Conservation (phyloP, 495 filamentous ascomycete genomes). For the Xylaria curta region DNA sequence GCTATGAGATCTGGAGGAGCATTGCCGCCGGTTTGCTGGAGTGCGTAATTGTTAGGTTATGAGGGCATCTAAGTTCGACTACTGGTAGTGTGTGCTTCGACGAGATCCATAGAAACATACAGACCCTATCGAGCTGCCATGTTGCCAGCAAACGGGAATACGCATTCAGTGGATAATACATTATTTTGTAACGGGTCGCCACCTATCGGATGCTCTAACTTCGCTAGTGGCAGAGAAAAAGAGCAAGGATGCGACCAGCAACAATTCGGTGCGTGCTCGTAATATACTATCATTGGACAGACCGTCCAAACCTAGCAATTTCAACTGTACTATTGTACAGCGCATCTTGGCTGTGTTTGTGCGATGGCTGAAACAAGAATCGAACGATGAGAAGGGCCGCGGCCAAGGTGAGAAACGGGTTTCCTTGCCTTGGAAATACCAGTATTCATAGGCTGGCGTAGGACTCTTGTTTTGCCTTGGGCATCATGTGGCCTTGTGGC, state of each 20-base stretch:
- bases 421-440: background rate
- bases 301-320: slow-evolving; percentile 9
- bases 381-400: slow-evolving; percentile 2
- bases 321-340: background rate
- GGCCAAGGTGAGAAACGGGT: background rate
- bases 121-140: background rate
- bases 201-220: slow-evolving; percentile 9
- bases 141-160: slow-evolving; percentile 8
- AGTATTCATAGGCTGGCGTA: background rate
- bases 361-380: slow-evolving; percentile 13
- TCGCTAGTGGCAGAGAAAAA: background rate
- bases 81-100: background rate
- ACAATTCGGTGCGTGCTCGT: background rate
- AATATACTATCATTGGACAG: slow-evolving; percentile 18
- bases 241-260: background rate
- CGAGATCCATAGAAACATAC: background rate
- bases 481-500: background rate
- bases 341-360: slow-evolving; percentile 15
- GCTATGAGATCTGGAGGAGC: background rate
- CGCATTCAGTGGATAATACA: background rate
- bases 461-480: background rate
- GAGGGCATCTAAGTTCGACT: slow-evolving; percentile 1
- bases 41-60: background rate
- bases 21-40: background rate
- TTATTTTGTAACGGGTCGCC: background rate